Base-by-base conservation (phyloP, 2,329 filamentous ascomycete genomes). In the Aspergillus novofumigatus region DNA sequence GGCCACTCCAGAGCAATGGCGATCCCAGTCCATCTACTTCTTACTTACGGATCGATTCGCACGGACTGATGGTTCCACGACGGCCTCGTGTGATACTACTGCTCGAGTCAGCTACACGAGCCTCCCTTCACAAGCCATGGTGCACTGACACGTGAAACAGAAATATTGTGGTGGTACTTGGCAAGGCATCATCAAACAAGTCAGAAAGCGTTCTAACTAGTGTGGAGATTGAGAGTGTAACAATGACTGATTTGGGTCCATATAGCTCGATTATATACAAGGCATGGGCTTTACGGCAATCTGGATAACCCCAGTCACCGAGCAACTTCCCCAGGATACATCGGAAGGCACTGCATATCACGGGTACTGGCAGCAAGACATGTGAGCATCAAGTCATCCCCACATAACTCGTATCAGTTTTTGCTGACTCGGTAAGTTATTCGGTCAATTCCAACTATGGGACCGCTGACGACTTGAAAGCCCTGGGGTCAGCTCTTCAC, bases 381-480 rank as follows among this genome's bases (percentile, higher is more conserved):
- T 81, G 72, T 73, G 56, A 52, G 65, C 11, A 32, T n/a, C 20
- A 4, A 20, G 7, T 9, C 5, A 3, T 7, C 9, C n/a, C 3
- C 41, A n/a, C 20, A 23, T 3, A 29, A 29, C 14, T 20, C 10
- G 28, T 28, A 49, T 49, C 3, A 17, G 4, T 2, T 21, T 2
- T 14, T 38, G 51, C 32, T 45, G 17, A 51, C 52, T 23, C 9
- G 11, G 8, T 21, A 32, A 73, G 71, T 32, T 80, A 81, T 62
- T 63, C 72, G 14, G 69, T 89, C 55, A 87, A 89, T 64, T 59
- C 77, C 2, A 77, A 84, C 57, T 85, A 83, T 59, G 86, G 87
- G 29, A 83, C 82, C 0, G 77, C 77, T 4, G 75, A 81, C 14
- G 86, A 89, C 62, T 75, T 89, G 55, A 80, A 80, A 61, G 78